Conservation (phyloP, 345 rosid species). For the Arabidopsis arenosa region DNA sequence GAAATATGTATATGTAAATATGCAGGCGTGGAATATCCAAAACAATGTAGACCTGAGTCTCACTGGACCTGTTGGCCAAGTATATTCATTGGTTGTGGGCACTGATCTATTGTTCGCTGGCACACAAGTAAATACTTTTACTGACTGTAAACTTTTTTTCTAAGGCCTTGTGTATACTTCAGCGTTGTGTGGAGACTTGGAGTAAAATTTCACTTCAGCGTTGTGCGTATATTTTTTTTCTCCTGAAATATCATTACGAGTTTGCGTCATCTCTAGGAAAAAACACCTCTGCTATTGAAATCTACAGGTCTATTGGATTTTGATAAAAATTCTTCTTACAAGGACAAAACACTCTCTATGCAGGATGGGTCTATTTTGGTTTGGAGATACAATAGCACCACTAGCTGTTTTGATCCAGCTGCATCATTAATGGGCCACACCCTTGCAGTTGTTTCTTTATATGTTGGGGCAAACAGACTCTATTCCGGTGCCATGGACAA, state of each 20-base stretch:
- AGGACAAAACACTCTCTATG: constrained; percentile 31
- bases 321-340: constrained; percentile 14
- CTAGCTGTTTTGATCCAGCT: constrained; percentile 85
- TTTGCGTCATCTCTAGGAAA: constrained; percentile 22
- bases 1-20: background rate
- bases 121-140: constrained; percentile 65
- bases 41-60: constrained; percentile 70
- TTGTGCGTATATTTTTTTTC: constrained; percentile 4
- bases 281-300: background rate
- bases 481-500: constrained; percentile 98
- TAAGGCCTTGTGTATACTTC: background rate
- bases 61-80: constrained; percentile 92
- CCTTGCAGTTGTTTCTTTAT: constrained; percentile 75
- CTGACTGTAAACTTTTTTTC: constrained; percentile 1
- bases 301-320: constrained; percentile 3
- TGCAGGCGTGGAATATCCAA: constrained; percentile 87
- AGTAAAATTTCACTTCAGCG: constrained; percentile 16
- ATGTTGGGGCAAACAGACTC: constrained; percentile 89
- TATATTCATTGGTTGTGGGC: constrained; percentile 82
- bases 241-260: constrained; percentile 1
- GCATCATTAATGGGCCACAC: constrained; percentile 78
- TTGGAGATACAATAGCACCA: constrained; percentile 76
- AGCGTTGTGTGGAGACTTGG: too few species aligned
- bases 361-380: constrained; percentile 90
- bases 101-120: constrained; percentile 87